phyloP scores from a whole-genome alignment of 768 basidiomycete genomes.

The Trametes villosa region DNA sequence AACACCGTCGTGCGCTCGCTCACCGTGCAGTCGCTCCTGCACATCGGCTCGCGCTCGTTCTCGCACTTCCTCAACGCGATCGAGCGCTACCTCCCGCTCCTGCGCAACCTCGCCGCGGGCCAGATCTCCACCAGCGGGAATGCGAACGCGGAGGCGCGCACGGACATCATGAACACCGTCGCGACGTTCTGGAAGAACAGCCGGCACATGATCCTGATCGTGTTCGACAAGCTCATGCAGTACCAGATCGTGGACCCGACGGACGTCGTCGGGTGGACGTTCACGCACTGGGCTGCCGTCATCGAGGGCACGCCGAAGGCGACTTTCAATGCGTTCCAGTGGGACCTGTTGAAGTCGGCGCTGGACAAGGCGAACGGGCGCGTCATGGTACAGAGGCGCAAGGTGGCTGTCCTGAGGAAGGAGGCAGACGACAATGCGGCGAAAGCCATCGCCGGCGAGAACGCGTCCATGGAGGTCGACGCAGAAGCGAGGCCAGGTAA shows the following conservation, averaged over 20 bases:
- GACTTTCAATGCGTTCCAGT: constrained; percentile 68
- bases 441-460: constrained; percentile 65
- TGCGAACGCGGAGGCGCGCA: constrained; percentile 60
- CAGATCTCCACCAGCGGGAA: constrained; percentile 43
- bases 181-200: constrained; percentile 84
- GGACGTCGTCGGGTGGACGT: constrained; percentile 88
- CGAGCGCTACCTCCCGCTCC: constrained; percentile 85
- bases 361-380: constrained; percentile 92
- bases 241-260: constrained; percentile 96
- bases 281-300: constrained; percentile 56
- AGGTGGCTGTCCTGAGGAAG: constrained; percentile 74
- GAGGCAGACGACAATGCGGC: constrained; percentile 90
- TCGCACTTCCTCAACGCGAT: constrained; percentile 98
- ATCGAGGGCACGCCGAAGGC: constrained; percentile 37
- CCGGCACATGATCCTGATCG: constrained; percentile 86
- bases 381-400: constrained; percentile 75
- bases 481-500: constrained; percentile 68
- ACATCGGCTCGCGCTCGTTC: constrained; percentile 94
- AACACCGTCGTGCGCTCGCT: constrained; percentile 75
- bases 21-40: constrained; percentile 83
- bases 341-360: constrained; percentile 83
- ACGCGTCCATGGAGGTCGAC: constrained; percentile 65
- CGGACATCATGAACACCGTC: constrained; percentile 71
- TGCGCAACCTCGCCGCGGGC: constrained; percentile 60
- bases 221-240: constrained; percentile 97